phyloP scores from a whole-genome alignment of 2,329 filamentous ascomycete species.

The Venturiaceae sp. region DNA sequence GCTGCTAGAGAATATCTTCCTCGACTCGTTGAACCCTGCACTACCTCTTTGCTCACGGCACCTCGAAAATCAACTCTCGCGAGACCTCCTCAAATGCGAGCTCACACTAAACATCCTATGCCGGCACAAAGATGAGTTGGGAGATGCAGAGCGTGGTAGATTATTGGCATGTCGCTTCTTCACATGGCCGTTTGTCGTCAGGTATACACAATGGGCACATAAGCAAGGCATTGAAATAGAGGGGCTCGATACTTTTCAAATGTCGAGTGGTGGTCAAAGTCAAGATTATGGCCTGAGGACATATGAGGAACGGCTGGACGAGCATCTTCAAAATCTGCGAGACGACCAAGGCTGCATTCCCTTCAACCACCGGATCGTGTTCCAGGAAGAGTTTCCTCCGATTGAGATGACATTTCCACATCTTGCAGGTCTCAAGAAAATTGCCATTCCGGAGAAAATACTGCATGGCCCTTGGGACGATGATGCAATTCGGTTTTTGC shows the following conservation, averaged over 20 bases:
- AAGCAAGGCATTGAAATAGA: background rate
- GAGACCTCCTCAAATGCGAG: slow-evolving; percentile 5
- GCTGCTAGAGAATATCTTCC: slow-evolving; percentile 5
- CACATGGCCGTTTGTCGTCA: slow-evolving; percentile 1
- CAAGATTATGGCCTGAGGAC: background rate
- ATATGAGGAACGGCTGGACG: background rate
- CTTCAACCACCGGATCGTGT: background rate
- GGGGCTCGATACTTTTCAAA: background rate
- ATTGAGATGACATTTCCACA: background rate
- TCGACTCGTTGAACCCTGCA: background rate
- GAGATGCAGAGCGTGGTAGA: background rate
- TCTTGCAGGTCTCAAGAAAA: background rate
- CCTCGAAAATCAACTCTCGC: background rate
- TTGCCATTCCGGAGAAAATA: slow-evolving; percentile 1
- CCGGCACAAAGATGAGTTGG: background rate
- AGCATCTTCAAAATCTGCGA: background rate
- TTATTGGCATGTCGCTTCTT: slow-evolving; percentile 6
- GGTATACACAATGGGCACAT: background rate
- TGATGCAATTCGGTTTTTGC: background rate
- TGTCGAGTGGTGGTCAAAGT: background rate
- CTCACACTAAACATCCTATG: slow-evolving; percentile 1
- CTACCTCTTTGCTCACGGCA: slow-evolving; percentile 2
- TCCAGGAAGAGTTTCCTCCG: background rate
- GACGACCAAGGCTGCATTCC: background rate
- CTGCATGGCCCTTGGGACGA: background rate